Evolutionary conservation across 805 yeast species (phyloP), one percentile per base, ranked within the genome.

Genomic region (Ogataea methanolica): DNA sequence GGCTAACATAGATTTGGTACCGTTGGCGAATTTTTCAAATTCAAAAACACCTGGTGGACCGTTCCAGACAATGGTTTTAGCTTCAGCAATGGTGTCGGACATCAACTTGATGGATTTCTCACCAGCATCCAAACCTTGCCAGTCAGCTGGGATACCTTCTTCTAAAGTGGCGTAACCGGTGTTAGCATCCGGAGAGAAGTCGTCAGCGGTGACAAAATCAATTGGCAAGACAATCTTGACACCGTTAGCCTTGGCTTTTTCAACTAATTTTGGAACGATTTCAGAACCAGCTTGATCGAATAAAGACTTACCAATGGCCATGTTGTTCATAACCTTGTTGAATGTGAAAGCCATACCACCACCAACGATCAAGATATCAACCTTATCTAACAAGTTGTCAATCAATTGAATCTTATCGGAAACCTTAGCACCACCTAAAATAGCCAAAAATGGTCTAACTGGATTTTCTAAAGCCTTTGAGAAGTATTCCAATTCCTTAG

Each of bases 321-420:
- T 82, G 69, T 80, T 78, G 73, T 89, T 87, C 55, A 89, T 67
- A 46, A 92, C 86, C 82, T 94, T 94, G 82, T 88, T 89, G 84
- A 94, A 94, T 63, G 99, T 94, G 86, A 92, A 94, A 53, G 99
- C 94, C 99, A 94, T 94, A 77, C 99, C 99, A 78, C 99, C 99
- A 71, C 99, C 98, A 66, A 94, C 83, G 75, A 94, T 89, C 70
- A 94, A 79, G 56, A 84, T 74, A 75, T 94, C 86, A 66, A 94
- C 98, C 83, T 94, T 94, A 80, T 92, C 94, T 66, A 92, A 81
- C 73, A 83, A 78, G 83, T 91, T 94, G 78, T 94, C 98, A 67
- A 94, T 94, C 75, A 94, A 83, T 79, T 89, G 97, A 68, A 94
- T 94, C 85, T 94, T 94, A 76, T 94, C 99, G 58, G 96, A 86